Conservation (phyloP, 1,139 yeast genomes). For the Magnusiomyces suaveolens region DNA sequence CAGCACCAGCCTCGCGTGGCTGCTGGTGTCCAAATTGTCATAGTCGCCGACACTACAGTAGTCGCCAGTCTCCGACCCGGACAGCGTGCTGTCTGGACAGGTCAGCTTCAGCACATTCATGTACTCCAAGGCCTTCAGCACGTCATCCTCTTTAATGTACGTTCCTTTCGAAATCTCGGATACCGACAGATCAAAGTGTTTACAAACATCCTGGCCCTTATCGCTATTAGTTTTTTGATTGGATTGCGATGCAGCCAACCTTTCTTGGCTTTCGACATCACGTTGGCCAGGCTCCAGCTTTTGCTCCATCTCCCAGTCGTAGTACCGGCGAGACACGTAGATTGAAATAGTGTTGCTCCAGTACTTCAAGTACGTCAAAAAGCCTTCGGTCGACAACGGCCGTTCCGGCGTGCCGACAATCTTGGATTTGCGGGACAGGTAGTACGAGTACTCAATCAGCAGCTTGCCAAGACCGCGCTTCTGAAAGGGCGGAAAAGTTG, state of each 20-base stretch:
- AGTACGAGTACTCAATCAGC: conserved; percentile 75
- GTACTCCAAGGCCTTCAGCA: conserved; percentile 11
- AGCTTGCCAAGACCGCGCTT: conserved; percentile 66
- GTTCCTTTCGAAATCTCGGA: conserved; percentile 10
- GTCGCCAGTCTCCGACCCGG: no score
- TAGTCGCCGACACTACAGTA: not conserved
- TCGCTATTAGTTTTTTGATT: not conserved
- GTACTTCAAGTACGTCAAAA: conserved; percentile 57
- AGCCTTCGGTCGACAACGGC: conserved; percentile 79
- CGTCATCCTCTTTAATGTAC: conserved; percentile 9
- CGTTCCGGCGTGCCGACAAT: conserved; percentile 79
- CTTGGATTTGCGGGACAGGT: conserved; percentile 49
- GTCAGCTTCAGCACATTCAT: conserved; percentile 6
- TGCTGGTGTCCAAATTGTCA: not conserved
- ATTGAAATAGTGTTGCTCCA: conserved; percentile 56
- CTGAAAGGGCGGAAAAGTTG: conserved; percentile 89
- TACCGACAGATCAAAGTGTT: conserved; percentile 7
- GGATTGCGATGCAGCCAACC: not conserved
- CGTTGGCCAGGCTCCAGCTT: not conserved
- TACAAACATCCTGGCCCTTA: not conserved
- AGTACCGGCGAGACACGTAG: conserved; percentile 27
- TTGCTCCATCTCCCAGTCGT: not conserved
- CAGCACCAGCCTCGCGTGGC: not conserved
- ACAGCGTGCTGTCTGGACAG: no score
- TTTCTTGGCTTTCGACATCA: not conserved